Base-by-base conservation (phyloP, 176 grass and related monocot species). In the Echinochloa phyllopogon region DNA sequence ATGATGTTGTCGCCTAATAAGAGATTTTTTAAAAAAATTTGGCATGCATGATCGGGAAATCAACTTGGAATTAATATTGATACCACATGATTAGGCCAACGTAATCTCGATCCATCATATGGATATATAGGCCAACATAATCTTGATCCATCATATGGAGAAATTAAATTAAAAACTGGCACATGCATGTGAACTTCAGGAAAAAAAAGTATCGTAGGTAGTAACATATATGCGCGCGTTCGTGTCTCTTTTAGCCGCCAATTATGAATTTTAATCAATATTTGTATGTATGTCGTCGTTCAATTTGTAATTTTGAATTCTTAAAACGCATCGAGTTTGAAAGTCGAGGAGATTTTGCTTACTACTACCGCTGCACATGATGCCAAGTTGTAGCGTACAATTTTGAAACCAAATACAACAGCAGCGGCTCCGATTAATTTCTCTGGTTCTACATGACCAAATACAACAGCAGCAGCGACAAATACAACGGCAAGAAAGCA, bases 401-500 rank as follows among this genome's bases (percentile, higher is more conserved):
- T 71, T 9, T 56, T n/a, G 51, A 23, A 76, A 40, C 33, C 4
- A 40, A 56, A 56, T 3, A 25, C 17, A 27, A 10, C 20, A 56
- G 52, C 21, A 57, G 37, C 8, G 16, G n/a, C 65, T 17, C n/a
- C 3, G 21, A n/a, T n/a, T 63, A 21, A 68, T 68, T 71, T 77
- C 63, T 86, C 62, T 41, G 66, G 20, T 57, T n/a, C n/a, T n/a
- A n/a, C n/a, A n/a, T n/a, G n/a, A n/a, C n/a, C n/a, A n/a, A n/a
- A n/a, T n/a, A n/a, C n/a, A n/a, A n/a, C n/a, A n/a, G n/a, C n/a
- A n/a, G n/a, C n/a, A n/a, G n/a, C n/a, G n/a, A n/a, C n/a, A n/a
- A n/a, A n/a, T n/a, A n/a, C n/a, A n/a, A n/a, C 72, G 5, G 45
- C 18, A 65, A 82, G 78, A 65, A 86, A 77, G 36, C 52, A 4